A percentile compares a stretch with the other conserved stretches of the same genome.
Evolutionary conservation across 2,329 filamentous ascomycete genomes (phyloP).

Genomic region (Exophiala lecanii-corni): DNA sequence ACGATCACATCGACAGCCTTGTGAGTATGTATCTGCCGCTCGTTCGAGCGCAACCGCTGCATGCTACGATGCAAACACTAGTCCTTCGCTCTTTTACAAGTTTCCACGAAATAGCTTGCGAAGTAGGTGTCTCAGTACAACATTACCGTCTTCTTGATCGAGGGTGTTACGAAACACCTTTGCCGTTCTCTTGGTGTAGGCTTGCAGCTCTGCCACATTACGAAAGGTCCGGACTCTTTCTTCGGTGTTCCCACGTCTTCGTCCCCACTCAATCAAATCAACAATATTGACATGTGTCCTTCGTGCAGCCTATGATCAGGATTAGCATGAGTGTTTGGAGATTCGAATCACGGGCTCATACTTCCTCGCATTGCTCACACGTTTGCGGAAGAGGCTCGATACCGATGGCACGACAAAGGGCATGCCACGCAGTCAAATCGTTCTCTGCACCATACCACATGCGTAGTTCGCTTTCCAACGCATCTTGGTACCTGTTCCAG

Average conservation of each 20-base stretch:
- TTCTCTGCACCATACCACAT: slow-evolving; percentile 2
- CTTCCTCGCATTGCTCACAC: slow-evolving; percentile 1
- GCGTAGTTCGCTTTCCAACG: neutral
- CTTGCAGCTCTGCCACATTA: neutral
- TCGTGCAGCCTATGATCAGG: neutral
- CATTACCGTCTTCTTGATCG: slow-evolving; percentile 1
- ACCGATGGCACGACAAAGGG: neutral
- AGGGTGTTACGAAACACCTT: neutral
- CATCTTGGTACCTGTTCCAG: neutral
- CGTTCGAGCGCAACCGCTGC: no score
- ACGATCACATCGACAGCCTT: no score
- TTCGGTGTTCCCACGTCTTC: neutral
- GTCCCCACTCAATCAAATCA: neutral
- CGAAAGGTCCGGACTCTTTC: neutral
- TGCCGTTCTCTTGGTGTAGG: neutral
- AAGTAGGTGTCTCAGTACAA: slow-evolving; percentile 1
- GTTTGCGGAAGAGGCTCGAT: slow-evolving; percentile 1
- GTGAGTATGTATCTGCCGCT: no score
- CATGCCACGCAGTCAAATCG: slow-evolving; percentile 2
- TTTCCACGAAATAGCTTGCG: slow-evolving; percentile 2
- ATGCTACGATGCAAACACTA: no score
- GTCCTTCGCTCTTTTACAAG: neutral
- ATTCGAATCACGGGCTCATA: neutral
- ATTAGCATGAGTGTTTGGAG: neutral
- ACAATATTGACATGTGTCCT: neutral